Base-by-base conservation (phyloP, 345 rosid genomes). In the Lagerstroemia speciosa region DNA sequence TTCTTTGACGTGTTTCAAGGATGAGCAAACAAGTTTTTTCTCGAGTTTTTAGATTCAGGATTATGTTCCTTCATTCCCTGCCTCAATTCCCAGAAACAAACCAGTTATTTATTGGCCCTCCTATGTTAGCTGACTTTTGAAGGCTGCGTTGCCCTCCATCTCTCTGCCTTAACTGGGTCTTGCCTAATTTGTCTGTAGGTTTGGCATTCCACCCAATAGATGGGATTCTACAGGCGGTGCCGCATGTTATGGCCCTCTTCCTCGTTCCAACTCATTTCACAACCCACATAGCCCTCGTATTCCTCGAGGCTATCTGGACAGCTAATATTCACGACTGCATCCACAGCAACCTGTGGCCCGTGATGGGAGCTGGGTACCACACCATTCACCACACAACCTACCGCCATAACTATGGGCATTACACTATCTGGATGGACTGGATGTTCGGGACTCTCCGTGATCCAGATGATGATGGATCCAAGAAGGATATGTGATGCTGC, bases 351-450 rank as follows among this genome's bases (percentile, higher is more conserved):
- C 34, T 86, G 2, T 91, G 99, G 99, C 95, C 99, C 2, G 79
- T 89, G 27, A 91, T 94, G 99, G 99, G 99, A 26, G 96, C 99
- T 48, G 99, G 97, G 34, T 88, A 89, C 83, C 99, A 94, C 78
- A 94, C 99, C 15, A 86, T 94, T 77, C 99, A 94, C 72, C 99
- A 94, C 76, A 91, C 93, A 2, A 91, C 96, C 3, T 91, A 93
- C 76, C 89, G 91, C n/a, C 98, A 93, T 65, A 93, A 93, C 73
- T 94, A 94, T 73, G 99, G 99, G 14, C 99, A 94, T 67, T 94
- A 87, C 53, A 94, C 99, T 12, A 82, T 94, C 67, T 89, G 95
- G 96, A 91, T 94, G 99, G 99, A 94, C 76, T 91, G 97, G 97
- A 83, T 94, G 96, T 85, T 84, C 6, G 97, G 95, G 36, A 89